Percentiles rank a stretch among this genome's conserved stretches.
Evolutionary conservation across 345 rosid genomes (phyloP).

Genomic region (Eucalyptus tenuipes): DNA sequence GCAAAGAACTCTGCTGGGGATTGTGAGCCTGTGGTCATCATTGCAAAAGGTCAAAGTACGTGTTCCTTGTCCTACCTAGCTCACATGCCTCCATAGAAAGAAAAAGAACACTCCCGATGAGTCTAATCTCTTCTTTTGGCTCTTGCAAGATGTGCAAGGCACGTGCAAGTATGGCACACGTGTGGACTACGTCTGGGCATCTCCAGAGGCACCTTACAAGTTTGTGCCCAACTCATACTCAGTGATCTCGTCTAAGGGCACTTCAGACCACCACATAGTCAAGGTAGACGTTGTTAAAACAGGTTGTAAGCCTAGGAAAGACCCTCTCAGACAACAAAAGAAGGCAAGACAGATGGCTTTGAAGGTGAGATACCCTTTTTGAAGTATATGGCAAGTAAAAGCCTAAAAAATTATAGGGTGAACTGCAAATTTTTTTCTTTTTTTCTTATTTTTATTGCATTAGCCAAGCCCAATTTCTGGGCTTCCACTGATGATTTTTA

Average conservation of each 20-base stretch:
- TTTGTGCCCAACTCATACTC: slow-evolving; percentile 79
- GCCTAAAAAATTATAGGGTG: neutral
- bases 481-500: neutral
- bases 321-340: neutral
- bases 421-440: neutral
- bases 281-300: slow-evolving; percentile 53
- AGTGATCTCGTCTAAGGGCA: slow-evolving; percentile 77
- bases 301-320: slow-evolving; percentile 8
- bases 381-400: slow-evolving; percentile 22
- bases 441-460: neutral
- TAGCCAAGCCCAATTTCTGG: neutral
- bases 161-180: slow-evolving; percentile 96
- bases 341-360: slow-evolving; percentile 26
- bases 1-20: slow-evolving; percentile 74
- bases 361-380: slow-evolving; percentile 7
- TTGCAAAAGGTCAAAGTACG: slow-evolving; percentile 90
- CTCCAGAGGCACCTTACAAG: slow-evolving; percentile 44
- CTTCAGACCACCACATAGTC: slow-evolving; percentile 93
- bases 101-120: neutral
- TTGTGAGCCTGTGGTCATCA: slow-evolving; percentile 89
- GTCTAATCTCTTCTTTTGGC: neutral
- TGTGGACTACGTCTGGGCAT: slow-evolving; percentile 65
- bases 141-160: slow-evolving; percentile 73
- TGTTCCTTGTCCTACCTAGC: neutral
- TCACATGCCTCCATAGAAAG: neutral